phyloP scores from a whole-genome alignment of 805 yeast species.

The Candida maesae region DNA sequence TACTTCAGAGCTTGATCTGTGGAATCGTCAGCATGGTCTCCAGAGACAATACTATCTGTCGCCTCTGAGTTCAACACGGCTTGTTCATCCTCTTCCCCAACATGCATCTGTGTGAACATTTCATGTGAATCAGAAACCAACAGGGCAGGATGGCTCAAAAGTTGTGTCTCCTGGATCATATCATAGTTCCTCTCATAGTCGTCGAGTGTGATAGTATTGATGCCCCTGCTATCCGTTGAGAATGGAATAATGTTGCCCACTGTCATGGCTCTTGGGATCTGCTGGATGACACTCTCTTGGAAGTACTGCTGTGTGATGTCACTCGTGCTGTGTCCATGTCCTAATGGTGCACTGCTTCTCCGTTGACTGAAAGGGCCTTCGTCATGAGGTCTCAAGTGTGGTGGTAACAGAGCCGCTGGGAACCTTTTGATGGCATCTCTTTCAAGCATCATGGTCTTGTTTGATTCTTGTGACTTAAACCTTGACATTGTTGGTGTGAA shows the following conservation, averaged over 20 bases:
- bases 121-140: background rate
- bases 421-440: slow-evolving; percentile 27
- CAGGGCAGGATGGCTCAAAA: background rate
- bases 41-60: background rate
- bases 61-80: background rate
- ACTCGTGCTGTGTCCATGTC: slow-evolving; percentile 5
- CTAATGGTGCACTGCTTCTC: background rate
- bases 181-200: slow-evolving; percentile 20
- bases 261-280: slow-evolving; percentile 24
- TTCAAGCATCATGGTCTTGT: slow-evolving; percentile 18
- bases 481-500: slow-evolving; percentile 16
- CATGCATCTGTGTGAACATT: slow-evolving; percentile 6
- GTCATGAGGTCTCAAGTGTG: slow-evolving; percentile 24
- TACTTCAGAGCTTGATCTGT: slow-evolving; percentile 24
- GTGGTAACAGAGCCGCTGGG: slow-evolving; percentile 26
- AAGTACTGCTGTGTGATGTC: slow-evolving; percentile 11
- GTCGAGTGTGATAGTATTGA: slow-evolving; percentile 21
- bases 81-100: background rate
- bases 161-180: slow-evolving; percentile 5
- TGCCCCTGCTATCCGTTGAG: slow-evolving; percentile 8
- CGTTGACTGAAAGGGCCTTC: slow-evolving; percentile 2
- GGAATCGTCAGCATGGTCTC: slow-evolving; percentile 13
- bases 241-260: slow-evolving; percentile 16
- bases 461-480: slow-evolving; percentile 2
- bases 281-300: slow-evolving; percentile 15